Evolutionary conservation across 2,329 filamentous ascomycete genomes (phyloP), one percentile per base, ranked within the genome.

Genomic region (Ramularia endophylla): DNA sequence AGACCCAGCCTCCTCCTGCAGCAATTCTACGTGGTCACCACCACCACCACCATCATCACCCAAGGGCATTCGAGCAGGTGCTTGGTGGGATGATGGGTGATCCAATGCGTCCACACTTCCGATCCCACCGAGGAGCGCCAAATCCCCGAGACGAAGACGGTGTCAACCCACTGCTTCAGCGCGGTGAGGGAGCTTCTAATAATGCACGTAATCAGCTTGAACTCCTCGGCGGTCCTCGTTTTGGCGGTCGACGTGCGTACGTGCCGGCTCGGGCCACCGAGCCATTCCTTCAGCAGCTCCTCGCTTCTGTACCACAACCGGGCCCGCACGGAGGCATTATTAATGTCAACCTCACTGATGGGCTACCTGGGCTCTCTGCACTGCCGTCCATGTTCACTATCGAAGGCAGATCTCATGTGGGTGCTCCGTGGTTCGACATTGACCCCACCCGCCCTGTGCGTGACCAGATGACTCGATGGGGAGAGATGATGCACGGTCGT

Each of bases 151-250:
- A 76, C 25, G 87, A 95, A 50, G 89, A 95, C 59, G 88, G 87
- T 3, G 74, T 81, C 16, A 95, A 97, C 58, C 90, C 90, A 31
- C 72, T 97, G 9, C 77, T 97, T 40, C 83, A 88, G 38, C 57
- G 61, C 27, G 51, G 50, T 36, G 43, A 38, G 9, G 46, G 32
- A 32, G 19, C 35, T 13, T 27, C 27, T 33, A 44, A 88, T 35
- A 56, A 60, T 28, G 51, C 50, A 36, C 41, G 40, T 11, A 43
- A n/a, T n/a, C 29, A 36, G 17, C 35, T 13, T 22, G 36, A 28
- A 39, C 22, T 19, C 38, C 27, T 38, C 37, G 41, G 48, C 15
- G 46, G 36, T 25, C 11, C 6, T 25, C 43, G 43, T 12, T 27
- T 42, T 5, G n/a, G 35, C 8, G 46, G 43, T 8, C 51, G 50